These are phyloP conservation scores for Sabuloglossum arenarium DNA, from an alignment of 495 filamentous ascomycete genomes.

Conservation along the genomic window DNA sequence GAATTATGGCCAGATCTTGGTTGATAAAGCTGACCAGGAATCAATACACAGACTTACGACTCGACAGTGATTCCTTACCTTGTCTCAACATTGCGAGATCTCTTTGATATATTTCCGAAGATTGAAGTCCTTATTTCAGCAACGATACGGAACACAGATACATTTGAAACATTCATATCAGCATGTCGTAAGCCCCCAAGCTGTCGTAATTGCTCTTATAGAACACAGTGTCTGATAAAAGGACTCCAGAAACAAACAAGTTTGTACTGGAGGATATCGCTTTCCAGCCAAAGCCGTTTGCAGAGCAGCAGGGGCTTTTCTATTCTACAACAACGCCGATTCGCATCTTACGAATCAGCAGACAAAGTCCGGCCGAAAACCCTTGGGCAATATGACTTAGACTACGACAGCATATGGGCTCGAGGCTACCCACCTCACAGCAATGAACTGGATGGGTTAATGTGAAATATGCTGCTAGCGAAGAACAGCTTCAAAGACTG, in stretches of 20 bases:
- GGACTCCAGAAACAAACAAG: conserved; percentile 12
- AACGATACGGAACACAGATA: conserved; percentile 41
- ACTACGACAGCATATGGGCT: too few relatives aligned
- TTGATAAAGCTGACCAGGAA: neutral
- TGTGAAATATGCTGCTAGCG: too few relatives aligned
- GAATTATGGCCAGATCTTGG: neutral
- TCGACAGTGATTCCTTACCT: conserved; percentile 32
- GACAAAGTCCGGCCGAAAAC: neutral
- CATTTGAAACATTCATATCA: conserved; percentile 32
- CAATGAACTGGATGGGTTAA: too few relatives aligned
- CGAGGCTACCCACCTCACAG: too few relatives aligned
- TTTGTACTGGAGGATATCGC: conserved; percentile 24
- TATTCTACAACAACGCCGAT: conserved; percentile 31
- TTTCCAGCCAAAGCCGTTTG: conserved; percentile 22
- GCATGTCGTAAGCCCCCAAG: conserved; percentile 29
- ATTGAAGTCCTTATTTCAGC: conserved; percentile 35
- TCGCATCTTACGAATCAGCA: conserved; percentile 13
- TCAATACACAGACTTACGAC: conserved; percentile 40
- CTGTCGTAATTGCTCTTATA: neutral
- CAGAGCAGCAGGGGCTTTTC: conserved; percentile 36
- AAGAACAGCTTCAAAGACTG: too few relatives aligned
- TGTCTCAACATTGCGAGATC: conserved; percentile 29
- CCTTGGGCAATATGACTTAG: neutral
- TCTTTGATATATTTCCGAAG: conserved; percentile 28
- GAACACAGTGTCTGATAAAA: neutral